These are phyloP conservation scores for Fraxinus pennsylvanica DNA, from an alignment of 257 asterid species.

Conservation along the genomic window DNA sequence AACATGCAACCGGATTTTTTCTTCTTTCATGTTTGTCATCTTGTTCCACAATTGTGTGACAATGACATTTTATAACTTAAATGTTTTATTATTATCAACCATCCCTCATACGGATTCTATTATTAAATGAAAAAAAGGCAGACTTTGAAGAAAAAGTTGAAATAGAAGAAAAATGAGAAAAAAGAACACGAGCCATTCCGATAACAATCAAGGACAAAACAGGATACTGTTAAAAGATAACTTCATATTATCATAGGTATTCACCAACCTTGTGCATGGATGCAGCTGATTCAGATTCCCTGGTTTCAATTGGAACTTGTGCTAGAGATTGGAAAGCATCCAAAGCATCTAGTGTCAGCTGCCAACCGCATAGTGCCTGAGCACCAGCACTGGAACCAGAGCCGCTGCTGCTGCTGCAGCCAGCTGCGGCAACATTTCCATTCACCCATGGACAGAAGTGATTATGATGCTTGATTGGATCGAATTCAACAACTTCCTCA, in stretches of 20 bases:
- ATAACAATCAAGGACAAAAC: neutral
- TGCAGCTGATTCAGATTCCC: conserved; percentile 99
- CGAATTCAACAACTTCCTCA: conserved; percentile 81
- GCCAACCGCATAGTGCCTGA: conserved; percentile 94
- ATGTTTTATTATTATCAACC: neutral
- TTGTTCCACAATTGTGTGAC: conserved; percentile 11
- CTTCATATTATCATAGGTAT: neutral
- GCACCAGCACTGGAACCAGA: conserved; percentile 76
- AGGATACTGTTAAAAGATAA: neutral
- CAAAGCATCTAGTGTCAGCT: conserved; percentile 93
- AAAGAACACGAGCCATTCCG: neutral
- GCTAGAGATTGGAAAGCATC: conserved; percentile 89
- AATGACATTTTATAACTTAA: neutral
- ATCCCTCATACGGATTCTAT: conserved; percentile 1
- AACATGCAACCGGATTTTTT: neutral
- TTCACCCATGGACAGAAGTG: conserved; percentile 98
- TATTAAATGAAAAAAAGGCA: neutral
- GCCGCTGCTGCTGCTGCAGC: conserved; percentile 73
- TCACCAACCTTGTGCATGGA: conserved; percentile 80
- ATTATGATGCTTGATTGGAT: conserved; percentile 93
- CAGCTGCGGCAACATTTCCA: conserved; percentile 99
- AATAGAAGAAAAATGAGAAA: conserved; percentile 14
- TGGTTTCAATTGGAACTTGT: conserved; percentile 78
- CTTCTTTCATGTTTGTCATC: neutral
- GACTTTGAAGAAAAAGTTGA: conserved; percentile 1